Percentiles rank a stretch among this genome's conserved stretches.
Evolutionary conservation across 2,329 filamentous ascomycete genomes (phyloP).

Genomic region (Raffaelea deltoideospora): DNA sequence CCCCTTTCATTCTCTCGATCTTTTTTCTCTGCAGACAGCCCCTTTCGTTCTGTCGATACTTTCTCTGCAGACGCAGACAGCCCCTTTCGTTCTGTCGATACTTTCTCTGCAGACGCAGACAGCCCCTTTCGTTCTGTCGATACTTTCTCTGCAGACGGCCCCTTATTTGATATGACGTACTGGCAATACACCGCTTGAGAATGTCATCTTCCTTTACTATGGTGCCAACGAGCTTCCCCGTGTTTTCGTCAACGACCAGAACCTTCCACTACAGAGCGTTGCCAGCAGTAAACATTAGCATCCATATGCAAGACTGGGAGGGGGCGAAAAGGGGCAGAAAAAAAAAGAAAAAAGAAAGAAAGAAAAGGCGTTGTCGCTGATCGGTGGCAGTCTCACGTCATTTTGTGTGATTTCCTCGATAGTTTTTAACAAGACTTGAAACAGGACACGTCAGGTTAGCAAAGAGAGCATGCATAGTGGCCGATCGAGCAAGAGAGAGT

Average conservation of each 20-base stretch:
- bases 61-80: no score
- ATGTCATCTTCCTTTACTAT: constrained; percentile 92
- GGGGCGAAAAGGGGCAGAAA: neutral
- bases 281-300: neutral
- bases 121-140: no score
- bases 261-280: constrained; percentile 72
- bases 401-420: constrained; percentile 66
- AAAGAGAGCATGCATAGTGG: no score
- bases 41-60: no score
- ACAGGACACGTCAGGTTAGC: constrained; percentile 1
- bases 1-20: no score
- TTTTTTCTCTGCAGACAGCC: no score
- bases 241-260: constrained; percentile 71
- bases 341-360: no score
- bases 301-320: neutral
- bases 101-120: no score
- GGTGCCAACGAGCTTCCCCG: constrained; percentile 78
- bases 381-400: constrained; percentile 49
- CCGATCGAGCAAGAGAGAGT: constrained; percentile 1
- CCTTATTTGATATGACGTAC: no score
- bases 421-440: constrained; percentile 52
- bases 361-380: no score
- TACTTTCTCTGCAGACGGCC: no score
- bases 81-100: no score
- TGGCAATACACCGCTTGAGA: constrained; percentile 89